Evolutionary conservation across 345 rosid genomes (phyloP), one percentile per base, ranked within the genome.

Genomic region (Rhizophora mangle): DNA sequence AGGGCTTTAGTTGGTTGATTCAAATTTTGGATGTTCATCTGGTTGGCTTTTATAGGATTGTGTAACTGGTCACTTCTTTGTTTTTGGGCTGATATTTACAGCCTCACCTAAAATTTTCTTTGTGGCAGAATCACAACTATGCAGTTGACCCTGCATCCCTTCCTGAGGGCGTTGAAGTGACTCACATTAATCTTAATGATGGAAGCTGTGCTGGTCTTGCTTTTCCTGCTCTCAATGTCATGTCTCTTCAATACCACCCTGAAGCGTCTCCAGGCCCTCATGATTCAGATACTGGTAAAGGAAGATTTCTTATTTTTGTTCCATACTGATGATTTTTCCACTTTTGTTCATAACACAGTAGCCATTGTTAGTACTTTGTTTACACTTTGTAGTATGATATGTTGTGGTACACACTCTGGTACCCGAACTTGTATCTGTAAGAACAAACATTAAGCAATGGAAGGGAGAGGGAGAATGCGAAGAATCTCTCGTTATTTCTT

Each of bases 231-330:
- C 78, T 86, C 78, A 85, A 86, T 64, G 74, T 85, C 63, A 90
- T 96, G 95, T 90, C 99, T 63, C 97, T 92, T 66, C 97, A 96
- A 74, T 96, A 92, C 76, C 99, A 92, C 62, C 99, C 98, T 1
- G 99, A 92, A 73, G 99, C 98, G 57, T 92, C 97, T 43, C 99
- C 99, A 4, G 98, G 96, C 64, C 99, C 98, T 54, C 98, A 89
- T 68, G 99, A 95, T 81, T 95, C 99, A 21, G 99, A 96, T 68
- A 34, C 74, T 49, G 82, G 99, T 90, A 84, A 82, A 53, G 18
- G 31, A 2, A 37, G 22, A 36, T 59, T n/a, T 27, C 5, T 19
- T 29, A 4, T 22, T 4, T 22, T 3, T 20, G 47, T 52, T 2
- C 21, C 10, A 10, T 21, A 26, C 2, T 8, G 13, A 37, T 16